Conservation (phyloP, 176 grass and related monocot species). For the Olyra latifolia region DNA sequence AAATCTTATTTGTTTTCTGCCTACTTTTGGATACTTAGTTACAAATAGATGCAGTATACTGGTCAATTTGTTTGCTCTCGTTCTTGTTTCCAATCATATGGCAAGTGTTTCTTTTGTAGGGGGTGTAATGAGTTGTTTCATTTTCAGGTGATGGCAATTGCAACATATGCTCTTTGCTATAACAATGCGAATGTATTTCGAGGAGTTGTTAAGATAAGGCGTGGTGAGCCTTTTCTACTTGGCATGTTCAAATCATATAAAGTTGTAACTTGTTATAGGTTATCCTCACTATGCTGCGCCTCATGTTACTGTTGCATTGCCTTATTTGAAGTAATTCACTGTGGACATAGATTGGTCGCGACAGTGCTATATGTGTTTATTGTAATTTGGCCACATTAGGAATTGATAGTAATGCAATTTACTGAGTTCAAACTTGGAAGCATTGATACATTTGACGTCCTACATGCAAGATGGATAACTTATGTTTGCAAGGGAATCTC, state of each 20-base stretch:
- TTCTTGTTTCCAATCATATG: neutral
- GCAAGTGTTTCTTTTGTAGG: neutral
- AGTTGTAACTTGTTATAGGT: neutral
- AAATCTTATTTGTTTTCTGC: neutral
- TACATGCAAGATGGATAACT: neutral
- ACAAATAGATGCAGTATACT: neutral
- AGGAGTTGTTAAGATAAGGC: slow-evolving; percentile 73
- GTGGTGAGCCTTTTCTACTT: slow-evolving; percentile 51
- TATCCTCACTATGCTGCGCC: neutral
- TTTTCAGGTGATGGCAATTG: slow-evolving; percentile 70
- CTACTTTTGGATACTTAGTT: neutral
- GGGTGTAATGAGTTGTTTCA: neutral
- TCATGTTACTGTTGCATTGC: neutral
- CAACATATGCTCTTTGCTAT: slow-evolving; percentile 66
- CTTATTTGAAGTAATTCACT: neutral
- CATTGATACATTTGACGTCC: too few relatives aligned
- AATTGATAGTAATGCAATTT: neutral
- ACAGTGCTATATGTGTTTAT: neutral
- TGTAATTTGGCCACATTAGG: neutral
- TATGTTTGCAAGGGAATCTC: neutral
- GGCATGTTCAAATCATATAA: neutral
- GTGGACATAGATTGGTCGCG: neutral
- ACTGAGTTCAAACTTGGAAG: neutral
- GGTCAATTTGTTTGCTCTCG: neutral
- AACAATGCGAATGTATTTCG: slow-evolving; percentile 65